Percentiles rank a stretch among this genome's conserved stretches.
Conservation (phyloP, 805 yeast species). For the Priceomyces haplophilus region DNA sequence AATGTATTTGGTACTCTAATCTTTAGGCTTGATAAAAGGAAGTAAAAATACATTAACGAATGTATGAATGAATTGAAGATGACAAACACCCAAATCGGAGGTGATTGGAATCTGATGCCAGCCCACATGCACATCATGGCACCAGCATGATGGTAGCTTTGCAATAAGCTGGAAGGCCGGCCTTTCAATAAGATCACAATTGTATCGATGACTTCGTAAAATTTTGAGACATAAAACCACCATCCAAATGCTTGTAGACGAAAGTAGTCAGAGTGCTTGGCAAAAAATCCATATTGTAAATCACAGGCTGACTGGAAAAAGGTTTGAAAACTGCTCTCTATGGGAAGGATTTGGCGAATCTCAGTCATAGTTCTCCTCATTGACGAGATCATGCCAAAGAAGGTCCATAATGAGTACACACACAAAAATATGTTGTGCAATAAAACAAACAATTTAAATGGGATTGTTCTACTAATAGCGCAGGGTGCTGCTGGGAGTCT, state of each 20-base stretch:
- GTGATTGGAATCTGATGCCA: constrained; percentile 64
- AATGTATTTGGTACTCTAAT: constrained; percentile 54
- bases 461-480: constrained; percentile 38
- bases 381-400: constrained; percentile 58
- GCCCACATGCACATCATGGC: constrained; percentile 84
- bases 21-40: constrained; percentile 56
- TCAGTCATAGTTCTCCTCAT: constrained; percentile 39
- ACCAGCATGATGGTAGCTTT: constrained; percentile 75
- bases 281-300: constrained; percentile 57
- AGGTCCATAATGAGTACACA: constrained; percentile 68
- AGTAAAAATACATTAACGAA: constrained; percentile 70
- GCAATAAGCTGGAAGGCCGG: constrained; percentile 60
- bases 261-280: constrained; percentile 15
- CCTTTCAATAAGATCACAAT: constrained; percentile 66
- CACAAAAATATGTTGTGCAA: constrained; percentile 62
- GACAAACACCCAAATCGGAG: constrained; percentile 79
- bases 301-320: constrained; percentile 66
- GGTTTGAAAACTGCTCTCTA: constrained; percentile 31
- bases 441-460: constrained; percentile 55
- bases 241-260: constrained; percentile 58
- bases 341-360: not conserved
- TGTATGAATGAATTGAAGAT: constrained; percentile 79
- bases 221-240: constrained; percentile 67
- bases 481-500: constrained; percentile 54
- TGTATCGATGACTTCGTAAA: constrained; percentile 70